Evolutionary conservation across 352 stramenopile genomes (phyloP).

Genomic region (Globisporangium carolinianum): DNA sequence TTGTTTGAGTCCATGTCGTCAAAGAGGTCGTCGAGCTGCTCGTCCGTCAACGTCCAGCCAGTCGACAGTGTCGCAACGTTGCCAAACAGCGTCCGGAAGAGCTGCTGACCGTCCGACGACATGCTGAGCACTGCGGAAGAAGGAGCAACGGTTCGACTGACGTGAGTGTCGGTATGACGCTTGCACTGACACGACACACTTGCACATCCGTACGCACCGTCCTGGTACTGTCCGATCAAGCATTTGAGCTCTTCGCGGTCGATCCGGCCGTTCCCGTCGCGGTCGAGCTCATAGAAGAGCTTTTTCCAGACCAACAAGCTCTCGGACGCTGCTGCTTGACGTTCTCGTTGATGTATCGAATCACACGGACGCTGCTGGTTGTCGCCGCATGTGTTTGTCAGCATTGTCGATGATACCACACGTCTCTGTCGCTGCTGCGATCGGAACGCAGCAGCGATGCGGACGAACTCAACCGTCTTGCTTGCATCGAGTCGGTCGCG

Average conservation of each 20-base stretch:
- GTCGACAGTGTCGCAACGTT: too few species aligned
- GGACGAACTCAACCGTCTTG: conserved; percentile 14
- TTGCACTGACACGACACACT: neutral
- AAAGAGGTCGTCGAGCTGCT: conserved; percentile 33
- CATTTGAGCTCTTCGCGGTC: conserved; percentile 50
- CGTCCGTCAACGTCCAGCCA: neutral
- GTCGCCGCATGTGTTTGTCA: neutral
- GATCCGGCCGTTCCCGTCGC: conserved; percentile 43
- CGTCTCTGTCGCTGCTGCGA: neutral
- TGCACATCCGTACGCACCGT: conserved; percentile 18
- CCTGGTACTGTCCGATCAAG: conserved; percentile 27
- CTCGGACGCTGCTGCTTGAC: conserved; percentile 11
- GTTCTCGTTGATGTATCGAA: too few species aligned
- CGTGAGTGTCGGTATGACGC: neutral
- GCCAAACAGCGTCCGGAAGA: conserved; percentile 30
- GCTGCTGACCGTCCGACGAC: conserved; percentile 30
- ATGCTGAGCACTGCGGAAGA: conserved; percentile 22
- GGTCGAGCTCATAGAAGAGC: conserved; percentile 61
- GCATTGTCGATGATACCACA: neutral
- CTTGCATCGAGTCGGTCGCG: conserved; percentile 13
- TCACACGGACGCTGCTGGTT: neutral
- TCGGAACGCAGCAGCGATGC: conserved; percentile 15
- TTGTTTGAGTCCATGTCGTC: conserved; percentile 37
- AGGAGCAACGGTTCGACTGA: neutral
- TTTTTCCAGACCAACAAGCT: conserved; percentile 51